Conservation (phyloP, 164 flowering plant genomes). For the Annona cherimola region DNA sequence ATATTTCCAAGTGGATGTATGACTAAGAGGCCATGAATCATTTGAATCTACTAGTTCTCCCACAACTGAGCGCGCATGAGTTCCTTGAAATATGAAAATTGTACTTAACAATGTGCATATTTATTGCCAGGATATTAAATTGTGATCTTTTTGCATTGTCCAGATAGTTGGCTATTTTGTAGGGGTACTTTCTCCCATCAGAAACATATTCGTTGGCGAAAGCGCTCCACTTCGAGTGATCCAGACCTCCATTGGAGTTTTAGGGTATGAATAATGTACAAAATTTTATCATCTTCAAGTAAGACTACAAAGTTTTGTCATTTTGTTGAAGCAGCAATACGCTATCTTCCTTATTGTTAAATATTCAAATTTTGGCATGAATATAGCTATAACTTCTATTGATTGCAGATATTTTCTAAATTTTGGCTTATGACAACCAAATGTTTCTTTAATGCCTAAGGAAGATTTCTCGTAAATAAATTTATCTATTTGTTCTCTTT, state of each 20-base stretch:
- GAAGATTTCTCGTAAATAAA: background rate
- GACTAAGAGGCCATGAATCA: too few relatives aligned
- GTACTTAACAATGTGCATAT: background rate
- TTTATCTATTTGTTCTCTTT: background rate
- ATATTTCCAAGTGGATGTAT: too few relatives aligned
- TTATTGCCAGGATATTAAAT: background rate
- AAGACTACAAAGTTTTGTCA: background rate
- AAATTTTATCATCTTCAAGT: too few relatives aligned
- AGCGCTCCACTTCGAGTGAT: conserved; percentile 66
- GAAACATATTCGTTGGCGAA: conserved; percentile 46
- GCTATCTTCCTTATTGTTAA: too few relatives aligned
- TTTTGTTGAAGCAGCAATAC: too few relatives aligned
- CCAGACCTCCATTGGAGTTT: conserved; percentile 41
- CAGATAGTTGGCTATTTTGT: conserved; percentile 56
- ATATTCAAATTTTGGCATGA: too few relatives aligned
- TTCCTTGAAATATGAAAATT: background rate
- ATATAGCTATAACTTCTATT: too few relatives aligned
- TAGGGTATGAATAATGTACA: conserved; percentile 42
- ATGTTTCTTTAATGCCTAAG: background rate
- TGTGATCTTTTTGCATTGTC: conserved; percentile 6
- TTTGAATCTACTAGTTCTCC: too few relatives aligned
- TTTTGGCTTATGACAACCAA: background rate
- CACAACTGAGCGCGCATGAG: background rate
- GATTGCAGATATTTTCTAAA: background rate
- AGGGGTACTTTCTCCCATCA: conserved; percentile 48